These are phyloP conservation scores for Gynandropsis gynandra DNA, from an alignment of 345 rosid species.

Conservation along the genomic window DNA sequence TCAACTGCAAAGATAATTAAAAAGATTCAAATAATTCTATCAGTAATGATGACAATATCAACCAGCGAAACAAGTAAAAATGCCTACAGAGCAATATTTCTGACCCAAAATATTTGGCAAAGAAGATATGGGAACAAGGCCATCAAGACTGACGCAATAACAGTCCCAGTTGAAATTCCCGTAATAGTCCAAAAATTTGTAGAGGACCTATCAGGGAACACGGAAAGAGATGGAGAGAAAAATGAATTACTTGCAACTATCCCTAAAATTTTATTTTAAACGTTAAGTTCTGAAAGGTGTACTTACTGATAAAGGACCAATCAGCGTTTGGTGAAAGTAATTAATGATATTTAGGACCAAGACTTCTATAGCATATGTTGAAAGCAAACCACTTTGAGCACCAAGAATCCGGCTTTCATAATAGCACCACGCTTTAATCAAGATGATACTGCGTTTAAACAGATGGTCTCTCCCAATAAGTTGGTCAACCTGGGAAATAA, in stretches of 20 bases:
- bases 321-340: constrained; percentile 43
- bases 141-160: constrained; percentile 39
- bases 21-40: background rate
- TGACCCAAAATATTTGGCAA: constrained; percentile 40
- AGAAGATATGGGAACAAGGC: constrained; percentile 41
- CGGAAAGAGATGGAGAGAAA: background rate
- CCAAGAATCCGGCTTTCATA: constrained; percentile 76
- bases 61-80: background rate
- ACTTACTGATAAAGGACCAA: constrained; percentile 55
- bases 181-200: constrained; percentile 49
- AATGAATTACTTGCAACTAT: constrained; percentile 29
- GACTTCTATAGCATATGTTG: constrained; percentile 61
- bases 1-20: constrained; percentile 27
- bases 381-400: constrained; percentile 53
- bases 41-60: too few relatives aligned
- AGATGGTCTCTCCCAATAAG: constrained; percentile 51
- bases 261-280: constrained; percentile 43
- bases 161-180: constrained; percentile 60
- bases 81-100: constrained; percentile 17
- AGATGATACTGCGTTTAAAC: constrained; percentile 52
- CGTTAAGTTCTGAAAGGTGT: constrained; percentile 32
- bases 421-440: constrained; percentile 74
- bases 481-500: constrained; percentile 54
- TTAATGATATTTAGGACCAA: constrained; percentile 54
- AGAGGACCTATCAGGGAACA: constrained; percentile 35